Base-by-base conservation (phyloP, 2,329 filamentous ascomycete genomes). In the Whalleya microplaca region DNA sequence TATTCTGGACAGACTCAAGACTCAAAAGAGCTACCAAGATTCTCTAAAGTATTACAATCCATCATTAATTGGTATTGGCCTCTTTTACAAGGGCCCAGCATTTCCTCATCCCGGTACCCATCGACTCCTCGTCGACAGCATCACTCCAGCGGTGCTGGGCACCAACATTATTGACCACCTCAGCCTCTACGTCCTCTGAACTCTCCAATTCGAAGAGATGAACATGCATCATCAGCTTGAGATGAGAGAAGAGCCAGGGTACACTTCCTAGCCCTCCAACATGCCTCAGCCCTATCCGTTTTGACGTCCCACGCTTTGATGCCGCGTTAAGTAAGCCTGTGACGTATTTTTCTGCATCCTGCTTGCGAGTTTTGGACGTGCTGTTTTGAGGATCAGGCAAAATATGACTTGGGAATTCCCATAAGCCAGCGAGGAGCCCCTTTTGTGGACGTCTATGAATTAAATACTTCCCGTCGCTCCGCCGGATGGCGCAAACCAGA, bases 91-190 rank as follows among this genome's bases (percentile, higher is more conserved):
- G 67, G 2, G 75, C 68, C 81, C 82, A 84, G 65, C 82, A 84
- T 63, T 82, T 84, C 40, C 78, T 75, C 82, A 85, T 84, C 0
- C 82, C 82, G 0, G 82, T 84, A 0, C 82, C 82, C 82, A 85
- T 84, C 0, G 80, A 81, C 64, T 81, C 79, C 1, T 63, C 65
- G 2, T 83, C 80, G 1, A 82, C 71, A 7, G 74, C 71, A 2
- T 69, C 64, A 1, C 68, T 68, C 75, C 79, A 81, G 23, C 72
- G 72, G 43, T 56, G 53, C 43, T 51, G 32, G 60, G 52, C 3
- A 20, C 20, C 37, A 18, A 14, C 27, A 14, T 21, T 21, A 12
- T 44, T 49, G 46, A 14, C 29, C 29, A 49, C 0, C n/a, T 42
- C 8, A 51, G 40, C 42, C 1, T 49, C 51, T 0, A 29, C 45